Evolutionary conservation across 148 eudicot species (phyloP), one percentile per base, ranked within the genome.

Genomic region (Vaccinium darrowii): DNA sequence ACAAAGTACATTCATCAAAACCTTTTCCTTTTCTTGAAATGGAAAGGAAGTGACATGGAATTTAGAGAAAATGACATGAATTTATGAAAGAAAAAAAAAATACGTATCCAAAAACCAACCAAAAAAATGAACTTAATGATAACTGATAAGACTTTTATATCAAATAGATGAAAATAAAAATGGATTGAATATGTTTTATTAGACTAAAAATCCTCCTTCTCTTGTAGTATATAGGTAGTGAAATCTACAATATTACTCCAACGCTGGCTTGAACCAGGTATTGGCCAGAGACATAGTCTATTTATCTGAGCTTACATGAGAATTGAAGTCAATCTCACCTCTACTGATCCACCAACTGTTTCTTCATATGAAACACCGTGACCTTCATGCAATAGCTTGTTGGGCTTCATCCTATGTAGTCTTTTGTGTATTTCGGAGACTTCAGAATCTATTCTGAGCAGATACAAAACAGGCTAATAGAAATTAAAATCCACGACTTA

Each of bases 391-490:
- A 58, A 25, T 50, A 84, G 86, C 82, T 74, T 86, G 83, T 84
- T 30, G 78, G 27, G 67, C 71, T 88, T 88, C 85, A 82, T 69
- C 47, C 74, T 83, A 82, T 88, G 83, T 39, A 94, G 86, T 56
- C 86, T 86, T 78, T 54, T 86, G 72, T 87, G 86, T 79, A 93
- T 89, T 10, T 84, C 84, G 75, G 91, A 87, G 86, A 92, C 88
- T 88, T 93, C 93, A 84, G 87, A 81, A 88, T 94, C 95, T 93
- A 94, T 90, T 90, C 98, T 94, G 98, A 86, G 81, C 86, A 91
- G 81, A 87, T 79, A 88, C 43, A 30, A 62, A 75, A 71, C 76
- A 52, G 84, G 86, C 67, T 78, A 88, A 81, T 79, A 85, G 77
- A 57, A 88, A 80, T 83, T 54, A 87, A 76, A 86, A 67, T 81